Percentiles rank a stretch among this genome's conserved stretches.
Conservation (phyloP, 768 basidiomycete species). For the Suillus hirtellus region DNA sequence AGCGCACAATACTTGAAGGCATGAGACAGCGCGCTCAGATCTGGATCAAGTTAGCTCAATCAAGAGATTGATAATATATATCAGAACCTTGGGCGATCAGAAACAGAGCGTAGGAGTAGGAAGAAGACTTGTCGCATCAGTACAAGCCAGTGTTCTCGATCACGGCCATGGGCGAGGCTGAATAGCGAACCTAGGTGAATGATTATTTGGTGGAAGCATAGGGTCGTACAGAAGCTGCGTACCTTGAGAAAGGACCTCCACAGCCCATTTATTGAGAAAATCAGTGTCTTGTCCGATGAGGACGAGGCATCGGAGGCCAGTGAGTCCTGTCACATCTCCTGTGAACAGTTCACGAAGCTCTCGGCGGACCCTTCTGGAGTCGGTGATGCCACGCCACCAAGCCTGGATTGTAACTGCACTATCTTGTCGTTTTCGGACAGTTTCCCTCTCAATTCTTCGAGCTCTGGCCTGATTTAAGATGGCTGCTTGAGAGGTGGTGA, state of each 20-base stretch:
- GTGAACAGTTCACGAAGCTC: constrained; percentile 54
- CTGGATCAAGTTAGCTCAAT: constrained; percentile 34
- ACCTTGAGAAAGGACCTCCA: constrained; percentile 10
- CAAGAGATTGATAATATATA: neutral
- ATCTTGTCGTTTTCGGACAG: constrained; percentile 55
- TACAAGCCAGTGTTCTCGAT: constrained; percentile 57
- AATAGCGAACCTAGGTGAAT: constrained; percentile 40
- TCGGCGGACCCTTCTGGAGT: constrained; percentile 40
- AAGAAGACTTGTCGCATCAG: constrained; percentile 52
- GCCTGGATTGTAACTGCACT: constrained; percentile 63
- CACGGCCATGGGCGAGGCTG: constrained; percentile 36
- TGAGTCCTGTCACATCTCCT: constrained; percentile 50
- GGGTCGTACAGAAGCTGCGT: no score
- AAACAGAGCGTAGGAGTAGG: constrained; percentile 53
- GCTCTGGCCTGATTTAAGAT: constrained; percentile 66
- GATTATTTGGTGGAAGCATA: neutral
- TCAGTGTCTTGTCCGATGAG: constrained; percentile 49
- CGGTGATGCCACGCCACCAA: constrained; percentile 61
- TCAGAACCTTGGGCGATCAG: constrained; percentile 52
- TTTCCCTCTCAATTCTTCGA: constrained; percentile 57
- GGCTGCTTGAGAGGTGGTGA: constrained; percentile 46
- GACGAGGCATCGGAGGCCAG: constrained; percentile 64
- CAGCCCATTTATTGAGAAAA: constrained; percentile 36
- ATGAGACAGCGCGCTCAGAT: constrained; percentile 42
- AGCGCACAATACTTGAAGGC: constrained; percentile 52